A percentile compares a stretch with the other conserved stretches of the same genome.
Conservation (phyloP, 2,329 filamentous ascomycete genomes). For the Diplodia intermedia region DNA sequence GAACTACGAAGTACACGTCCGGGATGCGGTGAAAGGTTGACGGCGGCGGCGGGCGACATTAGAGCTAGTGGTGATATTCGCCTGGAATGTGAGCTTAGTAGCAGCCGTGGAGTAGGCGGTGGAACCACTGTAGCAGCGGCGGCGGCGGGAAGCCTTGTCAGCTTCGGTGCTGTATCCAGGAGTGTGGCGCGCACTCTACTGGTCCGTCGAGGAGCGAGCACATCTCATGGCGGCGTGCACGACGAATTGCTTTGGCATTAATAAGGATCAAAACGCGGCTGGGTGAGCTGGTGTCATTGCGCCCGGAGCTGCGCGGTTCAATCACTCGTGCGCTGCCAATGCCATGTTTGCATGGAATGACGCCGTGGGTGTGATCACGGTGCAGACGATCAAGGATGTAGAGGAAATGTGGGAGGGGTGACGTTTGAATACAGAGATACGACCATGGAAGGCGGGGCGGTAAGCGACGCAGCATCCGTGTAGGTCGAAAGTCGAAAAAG, state of each 20-base stretch:
- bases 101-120: not conserved
- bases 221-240: not conserved
- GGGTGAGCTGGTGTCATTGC: not conserved
- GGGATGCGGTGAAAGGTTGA: no score
- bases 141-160: not conserved
- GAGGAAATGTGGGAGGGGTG: constrained; percentile 47
- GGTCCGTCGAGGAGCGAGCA: not conserved
- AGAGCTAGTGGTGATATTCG: not conserved
- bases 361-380: constrained; percentile 40
- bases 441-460: constrained; percentile 40
- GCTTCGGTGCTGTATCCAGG: not conserved
- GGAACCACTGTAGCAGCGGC: not conserved
- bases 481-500: no score
- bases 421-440: constrained; percentile 49
- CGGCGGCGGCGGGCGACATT: no score
- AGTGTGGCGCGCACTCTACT: no score
- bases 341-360: constrained; percentile 48
- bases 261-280: not conserved
- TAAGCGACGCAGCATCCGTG: no score
- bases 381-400: constrained; percentile 47
- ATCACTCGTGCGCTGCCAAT: constrained; percentile 35
- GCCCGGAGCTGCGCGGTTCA: constrained; percentile 12
- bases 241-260: not conserved
- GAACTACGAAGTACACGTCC: no score
- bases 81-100: constrained; percentile 7